Evolutionary conservation across 768 basidiomycete genomes (phyloP).

Genomic region (Dacryopinax spathularia): DNA sequence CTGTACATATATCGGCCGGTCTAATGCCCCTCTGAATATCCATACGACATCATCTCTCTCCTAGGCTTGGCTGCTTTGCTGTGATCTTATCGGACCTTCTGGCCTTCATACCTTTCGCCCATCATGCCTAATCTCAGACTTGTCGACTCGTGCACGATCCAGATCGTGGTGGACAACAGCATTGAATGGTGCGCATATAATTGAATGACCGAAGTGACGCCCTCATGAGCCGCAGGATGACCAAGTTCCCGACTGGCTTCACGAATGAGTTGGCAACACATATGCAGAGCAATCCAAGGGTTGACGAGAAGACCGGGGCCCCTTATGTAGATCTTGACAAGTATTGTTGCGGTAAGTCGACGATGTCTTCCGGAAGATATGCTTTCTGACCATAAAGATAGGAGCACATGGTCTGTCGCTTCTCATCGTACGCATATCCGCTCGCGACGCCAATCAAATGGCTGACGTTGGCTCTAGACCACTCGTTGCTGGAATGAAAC

Average conservation of each 20-base stretch:
- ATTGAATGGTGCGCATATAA: constrained; percentile 52
- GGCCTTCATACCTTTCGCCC: neutral
- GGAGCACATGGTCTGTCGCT: constrained; percentile 79
- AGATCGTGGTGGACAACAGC: constrained; percentile 60
- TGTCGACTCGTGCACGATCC: constrained; percentile 16
- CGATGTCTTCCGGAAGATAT: neutral
- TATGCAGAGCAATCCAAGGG: constrained; percentile 35
- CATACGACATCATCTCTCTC: neutral
- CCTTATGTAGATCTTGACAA: constrained; percentile 59
- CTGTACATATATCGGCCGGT: neutral
- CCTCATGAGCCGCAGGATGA: constrained; percentile 42
- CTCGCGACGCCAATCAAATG: neutral
- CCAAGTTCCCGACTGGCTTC: constrained; percentile 64
- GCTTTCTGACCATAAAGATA: constrained; percentile 14
- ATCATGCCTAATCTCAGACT: neutral
- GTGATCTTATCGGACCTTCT: neutral
- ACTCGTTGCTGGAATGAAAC: constrained; percentile 19
- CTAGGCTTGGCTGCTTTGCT: neutral
- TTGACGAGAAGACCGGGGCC: constrained; percentile 35
- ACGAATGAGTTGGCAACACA: constrained; percentile 56
- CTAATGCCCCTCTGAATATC: neutral
- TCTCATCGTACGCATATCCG: constrained; percentile 41
- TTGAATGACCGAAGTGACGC: neutral
- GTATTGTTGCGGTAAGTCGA: constrained; percentile 49
- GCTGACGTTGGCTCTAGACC: neutral